Evolutionary conservation across 306 rosid species (phyloP), one percentile per base, ranked within the genome.

Genomic region (Quercus dentata): DNA sequence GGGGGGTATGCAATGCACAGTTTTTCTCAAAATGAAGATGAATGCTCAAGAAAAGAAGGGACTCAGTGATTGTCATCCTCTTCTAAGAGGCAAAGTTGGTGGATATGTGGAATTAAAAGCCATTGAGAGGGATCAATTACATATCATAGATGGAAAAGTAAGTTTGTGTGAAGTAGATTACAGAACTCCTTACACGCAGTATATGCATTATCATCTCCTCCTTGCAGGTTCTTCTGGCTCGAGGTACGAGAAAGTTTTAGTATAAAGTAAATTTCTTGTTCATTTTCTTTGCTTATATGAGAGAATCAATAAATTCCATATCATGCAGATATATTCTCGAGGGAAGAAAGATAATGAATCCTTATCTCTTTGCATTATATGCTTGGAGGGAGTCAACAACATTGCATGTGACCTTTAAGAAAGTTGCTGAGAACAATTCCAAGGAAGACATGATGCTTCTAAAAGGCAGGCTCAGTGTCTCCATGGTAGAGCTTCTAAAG

Each of bases 161-260:
- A 79, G 79, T 75, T 41, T 83, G 64, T 83, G 86, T 56, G 69
- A 65, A 13, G 71, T 80, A 54, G 83, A 73, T 75, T 44, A 54
- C 54, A 70, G 75, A 79, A 83, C 81, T 70, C 86, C 86, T 71
- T 83, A 79, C 78, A 83, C 83, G 41, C 86, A 83, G 38, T 79
- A 75, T 55, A 83, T 83, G 83, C 81, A 56, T 63, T 83, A 83
- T 71, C 70, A 64, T 56, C 81, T 83, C 71, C 83, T 79, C 46
- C 86, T 83, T 12, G 81, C 51, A 9, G 86, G 83, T 79, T 75
- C 86, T 21, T 75, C 83, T 41, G 86, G 83, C 20, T 54, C 81
- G 70, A 83, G 86, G 86, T 71, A 17, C 7, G 23, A 30, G n/a
- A 38, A 76, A 61, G n/a, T 61, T 74, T 49, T 7, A 38, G 3